Conservation (phyloP, 495 filamentous ascomycete genomes). For the Hypoxylon intermedium region DNA sequence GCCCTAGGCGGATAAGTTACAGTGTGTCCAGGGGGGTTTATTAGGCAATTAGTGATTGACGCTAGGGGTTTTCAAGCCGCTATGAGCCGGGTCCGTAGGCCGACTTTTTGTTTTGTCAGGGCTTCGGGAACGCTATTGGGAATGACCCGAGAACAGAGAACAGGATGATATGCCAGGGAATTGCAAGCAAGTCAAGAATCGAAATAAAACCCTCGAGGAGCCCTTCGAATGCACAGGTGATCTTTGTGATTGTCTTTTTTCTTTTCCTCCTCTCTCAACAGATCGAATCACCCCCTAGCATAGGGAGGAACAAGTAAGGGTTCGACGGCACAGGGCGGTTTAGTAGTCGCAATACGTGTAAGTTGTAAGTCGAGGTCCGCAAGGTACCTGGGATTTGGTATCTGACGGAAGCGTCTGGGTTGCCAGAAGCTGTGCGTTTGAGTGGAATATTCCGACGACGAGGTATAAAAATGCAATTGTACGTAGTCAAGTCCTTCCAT, state of each 20-base stretch:
- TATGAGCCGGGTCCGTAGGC: no score
- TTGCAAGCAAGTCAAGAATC: neutral
- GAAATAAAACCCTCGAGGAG: neutral
- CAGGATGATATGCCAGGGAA: neutral
- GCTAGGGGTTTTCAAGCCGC: no score
- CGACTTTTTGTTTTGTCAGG: no score
- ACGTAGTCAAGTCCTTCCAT: neutral
- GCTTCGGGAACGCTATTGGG: no score
- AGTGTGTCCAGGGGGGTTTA: neutral
- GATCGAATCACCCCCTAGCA: neutral
- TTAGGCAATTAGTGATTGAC: no score
- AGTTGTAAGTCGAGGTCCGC: no score
- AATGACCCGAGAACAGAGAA: neutral
- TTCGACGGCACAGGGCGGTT: slow-evolving; percentile 9
- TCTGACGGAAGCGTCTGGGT: neutral
- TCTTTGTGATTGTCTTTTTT: neutral
- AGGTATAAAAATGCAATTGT: neutral
- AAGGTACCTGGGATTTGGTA: no score
- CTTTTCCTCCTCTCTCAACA: slow-evolving; percentile 2
- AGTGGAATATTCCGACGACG: slow-evolving; percentile 1
- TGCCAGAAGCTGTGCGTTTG: neutral
- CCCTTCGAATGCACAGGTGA: neutral
- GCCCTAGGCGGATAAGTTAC: neutral
- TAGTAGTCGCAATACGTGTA: neutral
- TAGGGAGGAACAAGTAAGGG: neutral